Evolutionary conservation across 164 flowering plant genomes (phyloP).

Genomic region (Vitis amurensis): DNA sequence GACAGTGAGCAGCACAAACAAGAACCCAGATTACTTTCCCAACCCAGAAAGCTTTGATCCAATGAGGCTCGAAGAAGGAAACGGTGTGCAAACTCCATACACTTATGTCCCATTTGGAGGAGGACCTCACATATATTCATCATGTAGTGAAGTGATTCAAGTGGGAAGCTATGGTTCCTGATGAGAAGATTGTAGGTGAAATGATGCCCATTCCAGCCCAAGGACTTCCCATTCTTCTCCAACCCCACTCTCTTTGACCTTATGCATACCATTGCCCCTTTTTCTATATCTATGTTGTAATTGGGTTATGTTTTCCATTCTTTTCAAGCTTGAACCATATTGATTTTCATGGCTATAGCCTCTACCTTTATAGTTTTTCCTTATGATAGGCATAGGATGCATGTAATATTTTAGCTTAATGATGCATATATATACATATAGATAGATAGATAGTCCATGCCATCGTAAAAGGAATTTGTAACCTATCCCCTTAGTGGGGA

Average conservation of each 20-base stretch:
- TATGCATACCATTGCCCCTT: no score
- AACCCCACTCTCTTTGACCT: constrained; percentile 22
- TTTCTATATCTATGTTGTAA: no score
- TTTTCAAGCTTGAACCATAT: no score
- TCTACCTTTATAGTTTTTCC: no score
- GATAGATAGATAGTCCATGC: no score
- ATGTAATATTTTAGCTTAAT: no score
- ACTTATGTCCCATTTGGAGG: constrained; percentile 61
- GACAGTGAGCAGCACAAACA: constrained; percentile 48
- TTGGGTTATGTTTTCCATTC: no score
- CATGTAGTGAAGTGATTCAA: constrained; percentile 45
- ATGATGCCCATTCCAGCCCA: constrained; percentile 49
- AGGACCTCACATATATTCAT: constrained; percentile 55
- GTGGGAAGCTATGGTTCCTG: constrained; percentile 38
- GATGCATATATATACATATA: no score
- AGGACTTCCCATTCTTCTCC: constrained; percentile 49
- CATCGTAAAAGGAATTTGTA: no score
- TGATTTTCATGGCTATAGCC: no score
- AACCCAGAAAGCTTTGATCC: constrained; percentile 53
- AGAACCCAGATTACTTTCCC: constrained; percentile 35
- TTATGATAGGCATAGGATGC: no score
- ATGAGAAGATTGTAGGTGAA: constrained; percentile 42
- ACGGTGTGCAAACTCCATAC: constrained; percentile 42
- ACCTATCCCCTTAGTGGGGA: no score
- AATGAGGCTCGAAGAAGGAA: constrained; percentile 38